phyloP scores from a whole-genome alignment of 306 rosid species.

The Cicer bijugum region DNA sequence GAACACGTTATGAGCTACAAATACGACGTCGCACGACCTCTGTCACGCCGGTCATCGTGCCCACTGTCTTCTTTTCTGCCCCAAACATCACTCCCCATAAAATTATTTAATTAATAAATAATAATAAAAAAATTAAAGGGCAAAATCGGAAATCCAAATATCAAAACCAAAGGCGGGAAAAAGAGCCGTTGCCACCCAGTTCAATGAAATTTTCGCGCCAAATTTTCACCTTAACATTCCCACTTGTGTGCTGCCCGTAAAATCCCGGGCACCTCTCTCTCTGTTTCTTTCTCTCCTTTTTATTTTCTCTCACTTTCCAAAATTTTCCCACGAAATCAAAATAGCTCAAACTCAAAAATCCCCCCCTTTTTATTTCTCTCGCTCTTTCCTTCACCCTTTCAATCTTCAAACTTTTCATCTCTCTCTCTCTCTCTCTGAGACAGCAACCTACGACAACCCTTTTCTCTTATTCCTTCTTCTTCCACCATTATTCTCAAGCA shows the following conservation, averaged over 20 bases:
- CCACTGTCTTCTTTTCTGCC: slow-evolving; percentile 12
- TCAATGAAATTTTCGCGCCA: slow-evolving; percentile 59
- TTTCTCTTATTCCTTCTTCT: slow-evolving; percentile 63
- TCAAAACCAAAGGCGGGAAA: slow-evolving; percentile 71
- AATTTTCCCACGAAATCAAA: slow-evolving; percentile 40
- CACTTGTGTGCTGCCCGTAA: slow-evolving; percentile 72
- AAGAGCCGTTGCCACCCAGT: slow-evolving; percentile 85
- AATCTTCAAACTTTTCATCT: slow-evolving; percentile 32
- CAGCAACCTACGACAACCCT: slow-evolving; percentile 53
- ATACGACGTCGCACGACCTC: slow-evolving; percentile 53
- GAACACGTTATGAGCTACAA: not conserved
- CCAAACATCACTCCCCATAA: slow-evolving; percentile 55
- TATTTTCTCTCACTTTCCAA: slow-evolving; percentile 33
- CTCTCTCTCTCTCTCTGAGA: slow-evolving; percentile 46
- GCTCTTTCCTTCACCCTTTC: slow-evolving; percentile 27
- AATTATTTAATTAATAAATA: not conserved
- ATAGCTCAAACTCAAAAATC: slow-evolving; percentile 5
- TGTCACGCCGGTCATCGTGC: slow-evolving; percentile 41
- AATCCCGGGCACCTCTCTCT: slow-evolving; percentile 63
- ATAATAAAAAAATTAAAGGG: slow-evolving; percentile 40
- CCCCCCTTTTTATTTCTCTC: slow-evolving; percentile 19
- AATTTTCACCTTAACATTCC: slow-evolving; percentile 42
- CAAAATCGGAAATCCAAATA: slow-evolving; percentile 18
- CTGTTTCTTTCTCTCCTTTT: slow-evolving; percentile 19
- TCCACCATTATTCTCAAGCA: slow-evolving; percentile 40